Base-by-base conservation (phyloP, 192 early-diverging fungal species). In the Umbelopsis sp. region DNA sequence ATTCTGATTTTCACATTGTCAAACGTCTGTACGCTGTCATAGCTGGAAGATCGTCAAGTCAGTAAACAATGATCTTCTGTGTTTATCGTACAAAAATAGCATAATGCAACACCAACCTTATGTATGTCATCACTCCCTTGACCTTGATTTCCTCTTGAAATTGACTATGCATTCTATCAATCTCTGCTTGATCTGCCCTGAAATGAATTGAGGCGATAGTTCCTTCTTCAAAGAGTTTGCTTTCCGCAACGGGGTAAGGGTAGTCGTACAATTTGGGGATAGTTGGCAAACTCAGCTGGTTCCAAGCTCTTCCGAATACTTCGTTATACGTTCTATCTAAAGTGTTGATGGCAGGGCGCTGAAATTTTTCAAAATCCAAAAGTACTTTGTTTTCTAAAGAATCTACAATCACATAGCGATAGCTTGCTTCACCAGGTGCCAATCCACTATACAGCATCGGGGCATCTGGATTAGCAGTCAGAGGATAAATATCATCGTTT, bases 211-310 rank as follows among this genome's bases (percentile, higher is more conserved):
- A 74, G 9, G 77, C 77, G 47, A 82, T 78, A 5, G 48, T 64
- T 44, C 78, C 77, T 0, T 82, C 80, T 30, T 82, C 68, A 64
- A 71, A 82, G 23, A 76, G 52, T 50, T 74, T 76, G 21, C 64
- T 70, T 52, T 69, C 21, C 49, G 69, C 0, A 58, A 68, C 71
- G 50, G 74, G 49, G 64, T 75, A 22, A 65, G 33, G n/a, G 67
- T 49, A 64, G 41, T 55, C 46, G 46, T 68, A 74, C 25, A 74
- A 9, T 33, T 46, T 67, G 0, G 72, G 68, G 13, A 70, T 27
- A 18, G 16, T 21, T 1, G 55, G 37, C 27, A 70, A 50, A 16
- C 37, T 70, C n/a, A 74, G 53, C n/a, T 61, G 30, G 21, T 70
- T 69, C 73, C 73, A 75, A 30, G 73, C 22, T 8, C 68, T 58